Base-by-base conservation (phyloP, 2,329 filamentous ascomycete genomes). In the Trichoderma simmonsii region DNA sequence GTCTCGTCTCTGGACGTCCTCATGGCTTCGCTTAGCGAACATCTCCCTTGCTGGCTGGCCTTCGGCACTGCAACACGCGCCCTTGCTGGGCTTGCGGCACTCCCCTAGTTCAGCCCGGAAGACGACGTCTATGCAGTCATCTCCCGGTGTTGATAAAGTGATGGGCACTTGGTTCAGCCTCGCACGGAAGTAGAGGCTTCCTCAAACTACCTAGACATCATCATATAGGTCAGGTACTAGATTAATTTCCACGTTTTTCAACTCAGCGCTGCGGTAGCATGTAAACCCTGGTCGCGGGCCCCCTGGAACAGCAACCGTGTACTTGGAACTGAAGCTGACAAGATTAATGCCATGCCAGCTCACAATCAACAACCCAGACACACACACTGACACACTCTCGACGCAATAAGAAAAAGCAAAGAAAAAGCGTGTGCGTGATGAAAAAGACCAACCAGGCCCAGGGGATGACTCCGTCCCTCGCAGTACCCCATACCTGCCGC, bases 81-180 rank as follows among this genome's bases (percentile, higher is more conserved):
- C 65, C 65, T 48, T 7, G 65, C 15, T 59, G 65, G 65, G 65
- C 65, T 59, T 68, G 65, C 54, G 65, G 65, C 65, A 69, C 65
- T 69, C 36, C 65, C 65, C 28, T 61, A 60, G 65, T 32, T 60
- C 56, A 60, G 56, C 65, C 65, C 36, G 54, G 56, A 32, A 69
- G 64, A 30, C 64, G 21, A 67, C 64, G 64, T 59, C 48, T 14
- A 34, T 48, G 65, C 65, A 48, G 54, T 56, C 56, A 34, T 51
- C 43, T 51, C 54, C 65, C 21, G 56, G 56, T 15, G 36, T 32
- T 32, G 65, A 60, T 69, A 36, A 36, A 36, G 51, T 59, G 64
- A 69, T 61, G n/a, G 28, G 65, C 65, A 69, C 65, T 51, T 48
- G 11, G 28, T 69, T 69, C 65, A 69, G 65, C 65, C 65, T 69